Evolutionary conservation across 23 red algal species (phyloP), one percentile per base, ranked within the genome.

Genomic region (Cyanidioschyzon merolae): DNA sequence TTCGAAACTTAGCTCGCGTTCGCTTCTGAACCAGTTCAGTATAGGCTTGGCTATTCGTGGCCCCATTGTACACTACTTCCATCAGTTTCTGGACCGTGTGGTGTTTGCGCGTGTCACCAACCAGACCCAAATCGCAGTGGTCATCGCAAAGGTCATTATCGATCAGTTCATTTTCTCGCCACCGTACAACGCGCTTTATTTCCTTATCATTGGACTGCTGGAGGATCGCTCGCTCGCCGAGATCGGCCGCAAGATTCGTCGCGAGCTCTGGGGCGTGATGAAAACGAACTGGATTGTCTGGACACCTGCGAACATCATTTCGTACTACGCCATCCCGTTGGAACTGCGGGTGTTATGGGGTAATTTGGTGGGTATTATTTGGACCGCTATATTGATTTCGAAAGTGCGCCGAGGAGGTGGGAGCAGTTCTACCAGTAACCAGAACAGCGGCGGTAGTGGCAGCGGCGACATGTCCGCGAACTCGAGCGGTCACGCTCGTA

Each of bases 101-200:
- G 37, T 98, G 12, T 89, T 88, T 80, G 79, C 67, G 45, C 38
- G 31, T 37, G 40, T 58, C 31, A 45, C 75, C n/a, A 68, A 76
- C 0, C 57, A 83, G 57, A 27, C 81, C 7, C 80, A 79, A 0
- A 37, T 34, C 0, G 12, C 39, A 7, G 75, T 86, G 0, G 82
- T 98, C 16, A n/a, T 89, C 40, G 88, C 63, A 39, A 98, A 98
- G 82, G 77, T 91, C 34, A 21, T 83, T 18, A 58, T 91, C 32
- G 94, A 98, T 59, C 94, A 98, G 77, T 58, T 91, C 12, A 32
- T 98, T 16, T 98, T 98, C 75, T 83, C 88, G 1, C 94, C 94
- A 21, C 40, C 89, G 1, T 91, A 91, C 67, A 91, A 84, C 1
- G 78, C 85, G n/a, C 57, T 91, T 1, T 98, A 92, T 59, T 91